These are phyloP conservation scores for Candida ortonii DNA, from an alignment of 805 yeast species.

Conservation along the genomic window DNA sequence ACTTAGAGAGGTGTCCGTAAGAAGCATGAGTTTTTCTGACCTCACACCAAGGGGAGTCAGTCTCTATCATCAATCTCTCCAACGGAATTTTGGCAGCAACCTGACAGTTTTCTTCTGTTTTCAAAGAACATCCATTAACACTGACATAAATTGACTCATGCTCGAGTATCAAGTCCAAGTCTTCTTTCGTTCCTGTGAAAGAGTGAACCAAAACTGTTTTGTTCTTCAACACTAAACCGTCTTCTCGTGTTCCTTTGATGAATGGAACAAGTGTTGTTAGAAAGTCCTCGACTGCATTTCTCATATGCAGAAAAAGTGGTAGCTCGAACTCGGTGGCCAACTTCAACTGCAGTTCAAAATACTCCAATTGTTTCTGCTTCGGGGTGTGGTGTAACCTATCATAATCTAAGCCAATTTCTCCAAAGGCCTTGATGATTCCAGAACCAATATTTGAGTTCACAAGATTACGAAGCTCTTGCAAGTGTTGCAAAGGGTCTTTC, in stretches of 20 bases:
- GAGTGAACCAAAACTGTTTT: constrained; percentile 87
- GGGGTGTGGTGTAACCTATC: constrained; percentile 81
- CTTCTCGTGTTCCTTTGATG: constrained; percentile 40
- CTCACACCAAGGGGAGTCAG: constrained; percentile 99
- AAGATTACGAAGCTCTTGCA: constrained; percentile 47
- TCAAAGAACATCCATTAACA: constrained; percentile 90
- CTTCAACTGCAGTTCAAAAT: constrained; percentile 73
- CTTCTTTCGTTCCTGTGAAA: constrained; percentile 78
- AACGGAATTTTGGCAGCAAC: constrained; percentile 70
- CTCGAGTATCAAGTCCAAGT: constrained; percentile 53
- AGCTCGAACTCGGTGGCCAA: constrained; percentile 54
- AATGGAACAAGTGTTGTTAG: constrained; percentile 61
- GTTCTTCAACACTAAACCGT: constrained; percentile 30
- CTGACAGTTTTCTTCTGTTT: constrained; percentile 66
- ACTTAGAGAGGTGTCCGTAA: constrained; percentile 49
- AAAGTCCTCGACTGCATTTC: constrained; percentile 83
- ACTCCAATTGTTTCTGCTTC: constrained; percentile 59
- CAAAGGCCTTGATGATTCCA: constrained; percentile 75
- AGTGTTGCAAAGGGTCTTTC: constrained; percentile 36
- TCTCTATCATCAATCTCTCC: constrained; percentile 73
- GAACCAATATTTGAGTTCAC: constrained; percentile 44
- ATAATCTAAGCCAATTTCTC: constrained; percentile 94
- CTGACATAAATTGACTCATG: constrained; percentile 67
- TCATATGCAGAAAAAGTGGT: constrained; percentile 88
- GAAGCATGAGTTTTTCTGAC: constrained; percentile 80